A percentile compares a stretch with the other conserved stretches of the same genome.
phyloP scores from a whole-genome alignment of 129 eudicot genomes.

The Saussurea involucrata region DNA sequence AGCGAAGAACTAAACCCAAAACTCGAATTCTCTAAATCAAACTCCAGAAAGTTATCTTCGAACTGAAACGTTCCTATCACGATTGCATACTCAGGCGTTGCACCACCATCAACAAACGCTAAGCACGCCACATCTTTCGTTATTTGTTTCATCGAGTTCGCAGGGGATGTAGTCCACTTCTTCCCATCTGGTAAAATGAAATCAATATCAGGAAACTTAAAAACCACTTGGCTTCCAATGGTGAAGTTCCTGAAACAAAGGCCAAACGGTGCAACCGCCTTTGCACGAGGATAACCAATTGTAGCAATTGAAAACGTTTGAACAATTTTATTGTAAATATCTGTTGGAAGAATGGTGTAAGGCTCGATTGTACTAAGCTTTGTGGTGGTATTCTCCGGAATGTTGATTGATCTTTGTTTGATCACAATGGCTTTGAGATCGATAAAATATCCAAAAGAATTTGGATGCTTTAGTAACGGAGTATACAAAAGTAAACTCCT shows the following conservation, averaged over 20 bases:
- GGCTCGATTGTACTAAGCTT: constrained; percentile 43
- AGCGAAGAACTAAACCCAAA: constrained; percentile 50
- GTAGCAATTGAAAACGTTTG: constrained; percentile 25
- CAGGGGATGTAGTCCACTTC: constrained; percentile 32
- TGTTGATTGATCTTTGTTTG: constrained; percentile 5
- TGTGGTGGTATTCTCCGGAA: constrained; percentile 4
- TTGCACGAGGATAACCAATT: constrained; percentile 23
- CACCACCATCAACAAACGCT: constrained; percentile 49
- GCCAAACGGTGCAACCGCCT: constrained; percentile 27
- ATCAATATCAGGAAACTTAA: constrained; percentile 30
- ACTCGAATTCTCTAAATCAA: constrained; percentile 41
- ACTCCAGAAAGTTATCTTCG: constrained; percentile 38
- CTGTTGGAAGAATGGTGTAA: constrained; percentile 36
- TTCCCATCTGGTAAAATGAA: constrained; percentile 26
- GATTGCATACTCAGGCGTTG: constrained; percentile 17
- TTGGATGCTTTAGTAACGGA: constrained; percentile 22
- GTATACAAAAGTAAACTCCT: constrained; percentile 31
- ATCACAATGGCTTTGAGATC: constrained; percentile 29
- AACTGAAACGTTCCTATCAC: constrained; percentile 45
- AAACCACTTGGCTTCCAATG: background rate
- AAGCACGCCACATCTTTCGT: constrained; percentile 33
- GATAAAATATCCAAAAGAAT: constrained; percentile 30
- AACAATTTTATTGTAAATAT: constrained; percentile 18
- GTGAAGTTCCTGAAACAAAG: constrained; percentile 26
- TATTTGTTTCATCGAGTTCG: constrained; percentile 34